These are phyloP conservation scores for Mrakia gelida DNA, from an alignment of 768 basidiomycete genomes.

Conservation along the genomic window DNA sequence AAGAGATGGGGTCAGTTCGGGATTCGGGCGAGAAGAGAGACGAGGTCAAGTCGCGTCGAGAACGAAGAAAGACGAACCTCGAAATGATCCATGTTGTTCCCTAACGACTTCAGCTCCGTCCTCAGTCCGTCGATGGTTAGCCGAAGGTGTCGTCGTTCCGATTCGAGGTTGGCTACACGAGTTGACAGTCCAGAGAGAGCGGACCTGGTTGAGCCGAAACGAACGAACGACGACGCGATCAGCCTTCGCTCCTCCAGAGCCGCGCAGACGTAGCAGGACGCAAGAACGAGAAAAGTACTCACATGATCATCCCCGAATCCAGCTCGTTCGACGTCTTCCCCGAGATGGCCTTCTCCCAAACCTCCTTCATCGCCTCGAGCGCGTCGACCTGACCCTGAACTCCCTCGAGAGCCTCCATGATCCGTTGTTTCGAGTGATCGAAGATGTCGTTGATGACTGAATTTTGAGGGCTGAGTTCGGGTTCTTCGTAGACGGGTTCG, in stretches of 20 bases:
- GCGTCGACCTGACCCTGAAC: slow-evolving; percentile 26
- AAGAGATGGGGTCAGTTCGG: too few species aligned
- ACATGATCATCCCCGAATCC: slow-evolving; percentile 30
- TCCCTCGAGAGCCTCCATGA: slow-evolving; percentile 25
- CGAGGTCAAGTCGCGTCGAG: too few species aligned
- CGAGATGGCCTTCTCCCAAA: slow-evolving; percentile 17
- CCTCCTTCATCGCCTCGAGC: slow-evolving; percentile 22
- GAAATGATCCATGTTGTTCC: slow-evolving; percentile 29
- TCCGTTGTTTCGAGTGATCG: slow-evolving; percentile 23
- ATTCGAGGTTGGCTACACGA: slow-evolving; percentile 29
- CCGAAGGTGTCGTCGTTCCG: slow-evolving; percentile 25
- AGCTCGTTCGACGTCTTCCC: slow-evolving; percentile 22
- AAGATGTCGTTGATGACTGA: slow-evolving; percentile 32
- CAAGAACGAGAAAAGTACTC: neutral
- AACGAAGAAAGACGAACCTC: slow-evolving; percentile 17
- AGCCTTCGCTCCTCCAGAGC: neutral
- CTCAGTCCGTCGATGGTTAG: slow-evolving; percentile 29
- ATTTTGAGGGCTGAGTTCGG: slow-evolving; percentile 7
- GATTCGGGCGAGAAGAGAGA: neutral
- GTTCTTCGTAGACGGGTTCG: slow-evolving; percentile 7
- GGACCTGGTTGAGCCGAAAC: neutral
- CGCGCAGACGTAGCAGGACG: too few species aligned
- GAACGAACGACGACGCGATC: neutral
- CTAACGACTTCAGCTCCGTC: slow-evolving; percentile 21
- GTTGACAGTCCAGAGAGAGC: slow-evolving; percentile 30